A percentile compares a stretch with the other conserved stretches of the same genome.
These are phyloP conservation scores for Canna indica DNA, from an alignment of 176 grass and related monocot species.

Conservation along the genomic window DNA sequence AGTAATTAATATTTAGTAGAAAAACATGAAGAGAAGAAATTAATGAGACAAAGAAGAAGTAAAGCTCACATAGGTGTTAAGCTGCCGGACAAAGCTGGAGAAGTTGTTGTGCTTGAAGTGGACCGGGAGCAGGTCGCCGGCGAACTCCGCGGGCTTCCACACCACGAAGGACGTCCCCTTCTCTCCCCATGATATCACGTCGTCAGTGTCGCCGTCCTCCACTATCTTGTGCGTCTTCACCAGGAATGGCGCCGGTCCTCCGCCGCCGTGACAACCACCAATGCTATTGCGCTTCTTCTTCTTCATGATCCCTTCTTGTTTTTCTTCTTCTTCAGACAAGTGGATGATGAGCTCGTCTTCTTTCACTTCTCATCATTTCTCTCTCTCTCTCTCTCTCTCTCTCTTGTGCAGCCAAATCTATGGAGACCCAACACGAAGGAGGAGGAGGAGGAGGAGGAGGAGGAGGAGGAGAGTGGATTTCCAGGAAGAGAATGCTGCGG, in stretches of 20 bases:
- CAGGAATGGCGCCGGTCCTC: conserved; percentile 58
- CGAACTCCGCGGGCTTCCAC: conserved; percentile 60
- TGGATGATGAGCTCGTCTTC: too few species aligned
- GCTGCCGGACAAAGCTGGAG: conserved; percentile 82
- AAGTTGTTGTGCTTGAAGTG: conserved; percentile 77
- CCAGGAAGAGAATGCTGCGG: too few species aligned
- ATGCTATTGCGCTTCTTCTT: too few species aligned
- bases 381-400: too few species aligned
- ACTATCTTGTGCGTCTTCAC: conserved; percentile 75
- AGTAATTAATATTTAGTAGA: neutral
- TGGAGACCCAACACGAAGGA: too few species aligned
- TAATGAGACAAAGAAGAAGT: neutral
- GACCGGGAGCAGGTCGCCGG: conserved; percentile 42
- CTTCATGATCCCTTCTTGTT: too few species aligned
- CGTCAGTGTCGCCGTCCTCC: conserved; percentile 42
- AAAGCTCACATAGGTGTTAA: conserved; percentile 83
- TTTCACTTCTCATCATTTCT: too few species aligned
- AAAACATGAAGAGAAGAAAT: neutral
- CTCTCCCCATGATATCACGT: conserved; percentile 50
- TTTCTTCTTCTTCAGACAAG: too few species aligned
- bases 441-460: too few species aligned
- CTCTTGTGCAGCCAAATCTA: too few species aligned
- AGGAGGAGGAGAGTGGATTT: too few species aligned
- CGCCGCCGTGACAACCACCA: too few species aligned
- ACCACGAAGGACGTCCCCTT: conserved; percentile 57